Evolutionary conservation across 768 basidiomycete genomes (phyloP).

Genomic region (Hemileccinum rubropunctum): DNA sequence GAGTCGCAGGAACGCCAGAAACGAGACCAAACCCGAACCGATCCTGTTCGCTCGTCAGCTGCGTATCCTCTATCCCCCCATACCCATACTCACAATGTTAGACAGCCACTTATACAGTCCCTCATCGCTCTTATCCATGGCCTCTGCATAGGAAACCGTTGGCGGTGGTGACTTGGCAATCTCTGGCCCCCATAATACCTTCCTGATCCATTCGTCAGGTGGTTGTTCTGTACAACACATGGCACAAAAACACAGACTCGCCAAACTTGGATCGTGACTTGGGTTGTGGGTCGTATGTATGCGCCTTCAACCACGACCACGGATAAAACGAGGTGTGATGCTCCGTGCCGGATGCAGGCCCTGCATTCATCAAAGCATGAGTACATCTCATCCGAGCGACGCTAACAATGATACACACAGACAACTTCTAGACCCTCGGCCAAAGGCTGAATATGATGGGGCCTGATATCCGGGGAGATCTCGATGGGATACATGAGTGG

Average conservation of each 20-base stretch:
- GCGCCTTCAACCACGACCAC: constrained; percentile 75
- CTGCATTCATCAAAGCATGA: constrained; percentile 11
- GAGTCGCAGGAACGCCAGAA: constrained; percentile 71
- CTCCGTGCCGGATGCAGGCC: constrained; percentile 32
- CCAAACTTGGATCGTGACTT: constrained; percentile 13
- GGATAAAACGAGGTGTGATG: constrained; percentile 83
- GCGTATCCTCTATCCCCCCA: not conserved
- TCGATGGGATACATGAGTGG: constrained; percentile 29
- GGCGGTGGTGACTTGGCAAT: constrained; percentile 75
- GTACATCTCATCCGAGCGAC: not conserved
- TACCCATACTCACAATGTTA: constrained; percentile 58
- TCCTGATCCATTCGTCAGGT: constrained; percentile 34
- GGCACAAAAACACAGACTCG: constrained; percentile 43
- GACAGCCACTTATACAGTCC: constrained; percentile 81
- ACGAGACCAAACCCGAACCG: constrained; percentile 89
- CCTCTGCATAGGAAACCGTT: constrained; percentile 68
- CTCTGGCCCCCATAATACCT: constrained; percentile 77
- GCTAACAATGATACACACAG: constrained; percentile 47
- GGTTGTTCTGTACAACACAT: not conserved
- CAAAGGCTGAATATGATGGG: constrained; percentile 53
- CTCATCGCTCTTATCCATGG: constrained; percentile 59
- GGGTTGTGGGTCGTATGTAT: constrained; percentile 77
- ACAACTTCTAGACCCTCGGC: constrained; percentile 66
- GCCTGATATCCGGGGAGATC: constrained; percentile 77
- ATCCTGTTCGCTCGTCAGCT: constrained; percentile 46